A percentile compares a stretch with the other conserved stretches of the same genome.
phyloP scores from a whole-genome alignment of 2,329 filamentous ascomycete genomes.

The Alternaria alternata region DNA sequence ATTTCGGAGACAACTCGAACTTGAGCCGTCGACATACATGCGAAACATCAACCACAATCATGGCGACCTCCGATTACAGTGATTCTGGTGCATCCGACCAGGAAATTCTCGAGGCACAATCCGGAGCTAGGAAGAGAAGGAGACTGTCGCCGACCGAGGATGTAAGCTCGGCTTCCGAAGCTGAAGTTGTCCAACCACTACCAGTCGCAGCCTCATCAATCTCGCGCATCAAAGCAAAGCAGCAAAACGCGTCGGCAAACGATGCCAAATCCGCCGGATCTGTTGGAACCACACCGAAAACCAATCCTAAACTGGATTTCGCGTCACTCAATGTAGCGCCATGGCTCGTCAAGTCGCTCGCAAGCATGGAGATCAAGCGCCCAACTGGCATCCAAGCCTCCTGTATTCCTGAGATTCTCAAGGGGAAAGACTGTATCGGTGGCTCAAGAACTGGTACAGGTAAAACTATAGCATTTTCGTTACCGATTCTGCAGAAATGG shows the following conservation, averaged over 20 bases:
- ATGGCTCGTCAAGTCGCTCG: slow-evolving; percentile 86
- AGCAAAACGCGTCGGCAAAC: slow-evolving; percentile 19
- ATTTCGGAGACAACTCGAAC: slow-evolving; percentile 26
- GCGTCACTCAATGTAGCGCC: slow-evolving; percentile 75
- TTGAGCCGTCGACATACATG: slow-evolving; percentile 1
- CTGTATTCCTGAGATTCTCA: slow-evolving; percentile 91
- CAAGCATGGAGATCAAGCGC: slow-evolving; percentile 79
- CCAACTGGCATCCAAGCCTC: slow-evolving; percentile 93
- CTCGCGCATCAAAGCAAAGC: slow-evolving; percentile 48
- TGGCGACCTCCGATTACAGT: slow-evolving; percentile 26
- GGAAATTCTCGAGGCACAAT: slow-evolving; percentile 39
- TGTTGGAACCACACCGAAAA: background rate
- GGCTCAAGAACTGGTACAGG: slow-evolving; percentile 94
- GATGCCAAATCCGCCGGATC: background rate
- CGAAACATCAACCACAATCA: slow-evolving; percentile 15
- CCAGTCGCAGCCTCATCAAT: slow-evolving; percentile 34
- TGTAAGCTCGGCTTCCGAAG: slow-evolving; percentile 28
- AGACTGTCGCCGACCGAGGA: slow-evolving; percentile 38
- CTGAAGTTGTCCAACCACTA: slow-evolving; percentile 16
- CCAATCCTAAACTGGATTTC: slow-evolving; percentile 57
- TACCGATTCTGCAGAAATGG: slow-evolving; percentile 94
- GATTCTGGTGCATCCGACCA: slow-evolving; percentile 34
- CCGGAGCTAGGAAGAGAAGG: slow-evolving; percentile 48
- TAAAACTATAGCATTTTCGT: slow-evolving; percentile 95
- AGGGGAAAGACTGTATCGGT: slow-evolving; percentile 90